Conservation (phyloP, 768 basidiomycete genomes). For the Hypholoma sublateritium region DNA sequence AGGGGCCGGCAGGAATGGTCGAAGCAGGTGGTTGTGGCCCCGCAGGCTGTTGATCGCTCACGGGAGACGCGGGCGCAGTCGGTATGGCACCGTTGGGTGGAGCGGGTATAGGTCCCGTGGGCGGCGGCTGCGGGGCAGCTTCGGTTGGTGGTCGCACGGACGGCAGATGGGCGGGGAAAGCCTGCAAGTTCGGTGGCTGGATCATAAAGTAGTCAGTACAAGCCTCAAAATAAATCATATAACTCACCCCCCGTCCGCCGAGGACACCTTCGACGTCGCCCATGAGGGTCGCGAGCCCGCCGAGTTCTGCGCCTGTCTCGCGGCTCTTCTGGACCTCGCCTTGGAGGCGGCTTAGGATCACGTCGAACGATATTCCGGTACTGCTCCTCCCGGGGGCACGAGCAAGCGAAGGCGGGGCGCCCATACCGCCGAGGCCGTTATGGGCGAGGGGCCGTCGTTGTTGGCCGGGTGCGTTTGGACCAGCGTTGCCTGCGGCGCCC, state of each 20-base stretch:
- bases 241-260: slow-evolving; percentile 74
- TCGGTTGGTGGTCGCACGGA: slow-evolving; percentile 53
- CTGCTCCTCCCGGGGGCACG: slow-evolving; percentile 71
- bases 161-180: slow-evolving; percentile 66
- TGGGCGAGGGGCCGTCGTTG: not conserved
- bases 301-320: slow-evolving; percentile 88
- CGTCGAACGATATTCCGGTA: slow-evolving; percentile 78
- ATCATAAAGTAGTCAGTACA: slow-evolving; percentile 1
- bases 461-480: not conserved
- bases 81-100: slow-evolving; percentile 20
- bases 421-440: slow-evolving; percentile 10
- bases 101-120: slow-evolving; percentile 22
- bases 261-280: slow-evolving; percentile 91
- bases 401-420: slow-evolving; percentile 28
- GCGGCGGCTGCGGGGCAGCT: slow-evolving; percentile 11
- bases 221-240: not conserved
- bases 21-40: no score
- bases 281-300: slow-evolving; percentile 75
- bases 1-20: no score
- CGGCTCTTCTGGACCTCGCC: slow-evolving; percentile 94
- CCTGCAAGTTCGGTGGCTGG: slow-evolving; percentile 60
- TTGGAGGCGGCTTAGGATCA: slow-evolving; percentile 85
- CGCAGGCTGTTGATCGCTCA: not conserved
- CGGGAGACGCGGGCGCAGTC: slow-evolving; percentile 18
- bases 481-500: not conserved